phyloP scores from a whole-genome alignment of 176 grass and related monocot genomes.

The Themeda triandra region DNA sequence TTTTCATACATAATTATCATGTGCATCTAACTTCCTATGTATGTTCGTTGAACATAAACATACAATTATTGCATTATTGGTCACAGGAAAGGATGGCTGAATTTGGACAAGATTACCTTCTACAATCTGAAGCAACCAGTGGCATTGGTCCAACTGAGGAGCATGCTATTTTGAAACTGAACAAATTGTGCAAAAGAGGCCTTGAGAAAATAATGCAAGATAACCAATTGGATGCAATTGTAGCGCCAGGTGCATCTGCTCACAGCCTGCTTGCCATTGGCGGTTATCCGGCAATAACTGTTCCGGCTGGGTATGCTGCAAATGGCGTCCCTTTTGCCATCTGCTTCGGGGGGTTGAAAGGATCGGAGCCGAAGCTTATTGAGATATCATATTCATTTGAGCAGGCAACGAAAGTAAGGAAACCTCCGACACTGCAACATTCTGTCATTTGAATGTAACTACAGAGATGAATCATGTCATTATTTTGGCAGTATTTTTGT shows the following conservation, averaged over 20 bases:
- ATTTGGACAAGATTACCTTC: conserved; percentile 58
- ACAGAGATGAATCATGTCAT: neutral
- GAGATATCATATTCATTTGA: conserved; percentile 71
- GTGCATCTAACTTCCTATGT: neutral
- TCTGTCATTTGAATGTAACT: conserved; percentile 32
- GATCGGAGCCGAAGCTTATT: conserved; percentile 65
- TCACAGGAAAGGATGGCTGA: conserved; percentile 61
- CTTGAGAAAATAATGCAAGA: conserved; percentile 62
- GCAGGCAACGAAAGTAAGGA: conserved; percentile 57
- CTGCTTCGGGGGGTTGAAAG: conserved; percentile 74
- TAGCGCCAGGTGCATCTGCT: conserved; percentile 44
- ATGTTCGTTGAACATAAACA: neutral
- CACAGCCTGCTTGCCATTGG: conserved; percentile 64
- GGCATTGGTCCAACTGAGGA: conserved; percentile 51
- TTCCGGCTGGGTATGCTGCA: conserved; percentile 64
- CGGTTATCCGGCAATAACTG: conserved; percentile 59
- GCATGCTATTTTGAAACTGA: conserved; percentile 50
- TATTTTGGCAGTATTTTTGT: neutral
- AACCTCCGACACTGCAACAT: conserved; percentile 48
- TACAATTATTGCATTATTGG: neutral
- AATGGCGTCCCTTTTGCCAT: conserved; percentile 55
- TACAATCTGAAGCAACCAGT: conserved; percentile 60
- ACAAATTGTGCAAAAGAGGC: conserved; percentile 42
- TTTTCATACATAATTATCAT: conserved; percentile 61
- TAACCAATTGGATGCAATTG: conserved; percentile 57